Base-by-base conservation (phyloP, 176 grass and related monocot genomes). In the Bromus sterilis region DNA sequence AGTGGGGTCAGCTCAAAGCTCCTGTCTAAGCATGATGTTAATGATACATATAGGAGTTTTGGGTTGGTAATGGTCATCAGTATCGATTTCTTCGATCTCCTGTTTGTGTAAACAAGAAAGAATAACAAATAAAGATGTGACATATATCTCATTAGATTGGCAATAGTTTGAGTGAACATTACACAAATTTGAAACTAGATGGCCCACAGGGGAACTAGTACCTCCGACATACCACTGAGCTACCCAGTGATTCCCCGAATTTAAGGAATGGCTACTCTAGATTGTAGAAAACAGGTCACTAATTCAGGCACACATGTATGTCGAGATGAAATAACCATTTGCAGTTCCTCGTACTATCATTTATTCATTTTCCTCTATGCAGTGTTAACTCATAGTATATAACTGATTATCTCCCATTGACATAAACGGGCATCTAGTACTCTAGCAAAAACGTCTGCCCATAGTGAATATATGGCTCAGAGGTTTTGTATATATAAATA, bases 1-100 rank as follows among this genome's bases (percentile, higher is more conserved):
- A 41, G 37, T 61, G 44, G 39, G 24, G 79, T 79, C 58, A 88
- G 63, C 77, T 94, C 86, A 98, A 75, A 87, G 77, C 57, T 93
- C 90, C 85, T 94, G 86, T 53, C 89, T 93, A 74, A 98, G 74
- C 23, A 43, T 78, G 41, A 94, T 87, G 62, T 93, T 88, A 24
- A 86, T 84, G 40, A 98, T 98, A 64, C 92, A 86, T 23, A 98
- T 77, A 37, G 90, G 81, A 6, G 88, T 87, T 72, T 98, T 98
- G 34, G 95, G 92, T 82, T 84, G 89, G 83, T 98, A 94, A 85
- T 91, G 92, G 46, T 98, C 90, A 41, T 98, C 95, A 1, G 95
- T 98, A 71, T 98, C 95, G n/a, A 98, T 93, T 89, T 94, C 92
- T 49, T 97, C 94, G 79, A 97, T 92, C 79, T 94, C 94, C 91